Base-by-base conservation (phyloP, 1,284 basidiomycete species). In the Ustilago xerochloae region DNA sequence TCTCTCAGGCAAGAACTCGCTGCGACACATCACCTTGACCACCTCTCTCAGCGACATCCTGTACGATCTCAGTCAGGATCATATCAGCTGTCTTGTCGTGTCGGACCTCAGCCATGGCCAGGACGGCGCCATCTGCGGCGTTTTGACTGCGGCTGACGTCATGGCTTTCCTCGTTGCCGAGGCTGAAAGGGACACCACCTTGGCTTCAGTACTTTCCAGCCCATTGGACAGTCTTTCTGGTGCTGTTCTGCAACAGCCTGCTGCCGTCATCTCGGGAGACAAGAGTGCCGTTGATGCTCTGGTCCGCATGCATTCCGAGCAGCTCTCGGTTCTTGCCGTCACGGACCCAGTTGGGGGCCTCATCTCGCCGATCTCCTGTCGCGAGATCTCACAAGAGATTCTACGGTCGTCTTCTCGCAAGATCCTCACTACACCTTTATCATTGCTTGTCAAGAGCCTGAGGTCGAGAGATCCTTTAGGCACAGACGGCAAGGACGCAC, bases 231-330 rank as follows among this genome's bases (percentile, higher is more conserved):
- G 29, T 13, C 55, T 61, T 15, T 32, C 54, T 15, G 12, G 41
- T n/a, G 29, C 54, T 0, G 45, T 29, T 15, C 45, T 50, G 30
- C 71, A 56, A 28, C 58, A 66, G 43, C 66, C 63, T 1, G 60
- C 65, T 16, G 53, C 54, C 4, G 53, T 59, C 28, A 75, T 75
- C 49, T 62, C 65, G 3, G 63, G 72, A 18, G 72, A 75, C 48
- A 63, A 52, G 28, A 71, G 63, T 51, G 56, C 61, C 22, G 48
- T 71, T 18, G 72, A 75, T 38, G 72, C 72, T 29, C 56, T 75
- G 24, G 51, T 63, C 15, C 64, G 68, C n/a, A 75, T 75, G 72
- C 55, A 58, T 20, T 47, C 46, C 16, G 67, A 75, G 22, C 57
- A 47, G 6, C 49, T 63, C 2, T 56, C 60, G 10, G 53, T 59